Percentiles rank a stretch among this genome's conserved stretches.
These are phyloP conservation scores for Thymus mandschuricus DNA, from an alignment of 257 asterid genomes.

Conservation along the genomic window DNA sequence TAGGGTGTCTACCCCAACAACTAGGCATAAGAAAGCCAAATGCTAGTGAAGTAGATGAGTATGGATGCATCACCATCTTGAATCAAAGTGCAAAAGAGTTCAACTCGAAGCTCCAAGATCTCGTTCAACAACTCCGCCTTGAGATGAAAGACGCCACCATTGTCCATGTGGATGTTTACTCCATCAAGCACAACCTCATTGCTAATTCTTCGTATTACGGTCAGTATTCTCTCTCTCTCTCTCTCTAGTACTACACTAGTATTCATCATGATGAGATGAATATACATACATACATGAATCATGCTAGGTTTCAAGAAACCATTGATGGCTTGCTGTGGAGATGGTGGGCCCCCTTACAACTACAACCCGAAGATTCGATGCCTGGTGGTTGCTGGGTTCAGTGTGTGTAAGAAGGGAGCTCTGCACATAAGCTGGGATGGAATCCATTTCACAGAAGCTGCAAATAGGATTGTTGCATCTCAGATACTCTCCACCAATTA, in stretches of 20 bases:
- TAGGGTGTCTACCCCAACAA: slow-evolving; percentile 52
- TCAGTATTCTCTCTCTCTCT: not conserved
- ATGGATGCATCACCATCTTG: slow-evolving; percentile 44
- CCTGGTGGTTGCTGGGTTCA: slow-evolving; percentile 24
- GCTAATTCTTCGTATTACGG: slow-evolving; percentile 36
- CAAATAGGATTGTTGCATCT: slow-evolving; percentile 11
- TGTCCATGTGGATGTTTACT: slow-evolving; percentile 41
- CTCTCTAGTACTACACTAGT: not conserved
- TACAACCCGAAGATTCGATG: slow-evolving; percentile 41
- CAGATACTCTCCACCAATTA: not conserved
- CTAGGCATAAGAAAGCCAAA: slow-evolving; percentile 34
- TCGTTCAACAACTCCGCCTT: slow-evolving; percentile 35
- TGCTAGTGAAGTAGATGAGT: slow-evolving; percentile 33
- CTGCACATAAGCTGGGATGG: slow-evolving; percentile 60
- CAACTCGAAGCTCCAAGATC: slow-evolving; percentile 35
- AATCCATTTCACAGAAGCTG: slow-evolving; percentile 45
- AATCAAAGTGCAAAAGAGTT: slow-evolving; percentile 45
- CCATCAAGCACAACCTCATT: slow-evolving; percentile 42
- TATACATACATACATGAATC: not conserved
- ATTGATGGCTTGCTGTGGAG: slow-evolving; percentile 61
- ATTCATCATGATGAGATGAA: too few relatives aligned
- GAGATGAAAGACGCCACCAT: slow-evolving; percentile 40
- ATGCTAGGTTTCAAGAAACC: slow-evolving; percentile 49
- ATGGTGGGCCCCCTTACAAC: slow-evolving; percentile 60
- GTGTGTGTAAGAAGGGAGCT: slow-evolving; percentile 38